Evolutionary conservation across 208 protist species (phyloP).

Genomic region (Wallacemonas sp.): DNA sequence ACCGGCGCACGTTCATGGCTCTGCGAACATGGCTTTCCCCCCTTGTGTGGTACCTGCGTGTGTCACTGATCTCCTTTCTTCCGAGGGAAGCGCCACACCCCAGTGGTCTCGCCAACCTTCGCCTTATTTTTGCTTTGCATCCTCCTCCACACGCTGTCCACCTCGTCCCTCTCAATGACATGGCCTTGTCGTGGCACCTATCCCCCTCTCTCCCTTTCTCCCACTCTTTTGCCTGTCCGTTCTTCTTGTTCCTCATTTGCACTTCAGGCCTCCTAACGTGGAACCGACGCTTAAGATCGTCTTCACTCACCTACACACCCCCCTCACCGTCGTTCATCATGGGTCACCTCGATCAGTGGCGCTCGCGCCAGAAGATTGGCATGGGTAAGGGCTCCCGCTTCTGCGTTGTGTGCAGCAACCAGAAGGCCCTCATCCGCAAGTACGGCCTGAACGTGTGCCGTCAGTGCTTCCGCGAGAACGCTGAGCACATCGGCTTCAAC

Average conservation of each 20-base stretch:
- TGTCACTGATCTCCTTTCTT: too few relatives aligned
- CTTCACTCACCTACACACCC: not conserved
- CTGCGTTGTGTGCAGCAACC: constrained; percentile 92
- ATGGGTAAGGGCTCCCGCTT: constrained; percentile 88
- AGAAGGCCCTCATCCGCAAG: constrained; percentile 94
- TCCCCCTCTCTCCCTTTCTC: not conserved
- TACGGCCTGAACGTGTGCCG: constrained; percentile 94
- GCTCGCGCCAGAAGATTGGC: constrained; percentile 91
- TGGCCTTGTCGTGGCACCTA: too few relatives aligned
- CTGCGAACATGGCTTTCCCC: too few relatives aligned
- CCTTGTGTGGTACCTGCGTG: too few relatives aligned
- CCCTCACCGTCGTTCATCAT: constrained; percentile 43
- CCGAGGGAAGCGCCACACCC: too few relatives aligned
- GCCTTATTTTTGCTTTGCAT: constrained; percentile 7
- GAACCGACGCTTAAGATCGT: not conserved
- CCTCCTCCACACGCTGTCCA: too few relatives aligned
- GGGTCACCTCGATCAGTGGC: constrained; percentile 93
- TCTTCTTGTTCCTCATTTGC: not conserved
- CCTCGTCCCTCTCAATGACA: too few relatives aligned
- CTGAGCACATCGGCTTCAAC: constrained; percentile 86
- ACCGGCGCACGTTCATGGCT: too few relatives aligned
- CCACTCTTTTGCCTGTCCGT: not conserved
- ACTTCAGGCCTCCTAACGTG: not conserved
- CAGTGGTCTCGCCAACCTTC: not conserved
- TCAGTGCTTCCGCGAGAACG: constrained; percentile 95